Evolutionary conservation across 2,329 filamentous ascomycete genomes (phyloP).

Genomic region (Penicillium sp.): DNA sequence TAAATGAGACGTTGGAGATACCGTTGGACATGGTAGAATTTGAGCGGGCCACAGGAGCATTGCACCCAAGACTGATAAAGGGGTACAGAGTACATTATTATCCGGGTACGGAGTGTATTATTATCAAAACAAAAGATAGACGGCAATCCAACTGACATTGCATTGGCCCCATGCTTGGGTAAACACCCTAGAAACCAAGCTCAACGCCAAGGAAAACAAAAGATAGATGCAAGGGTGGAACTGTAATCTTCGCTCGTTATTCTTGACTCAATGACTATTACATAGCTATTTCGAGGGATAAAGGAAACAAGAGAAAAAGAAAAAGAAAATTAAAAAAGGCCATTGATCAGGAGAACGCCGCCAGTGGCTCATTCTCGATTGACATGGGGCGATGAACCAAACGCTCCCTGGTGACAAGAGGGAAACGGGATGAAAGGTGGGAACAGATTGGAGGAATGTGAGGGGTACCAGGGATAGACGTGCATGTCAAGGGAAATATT

Average conservation of each 20-base stretch:
- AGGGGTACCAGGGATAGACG: slow-evolving; percentile 15
- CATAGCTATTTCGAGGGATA: slow-evolving; percentile 24
- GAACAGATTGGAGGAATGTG: slow-evolving; percentile 10
- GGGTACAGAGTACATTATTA: no score
- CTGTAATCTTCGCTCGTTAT: slow-evolving; percentile 25
- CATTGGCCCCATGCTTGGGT: no score
- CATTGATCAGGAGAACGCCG: slow-evolving; percentile 10
- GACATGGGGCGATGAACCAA: slow-evolving; percentile 7
- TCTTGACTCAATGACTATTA: slow-evolving; percentile 32
- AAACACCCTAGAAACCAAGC: background rate
- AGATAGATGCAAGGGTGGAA: background rate
- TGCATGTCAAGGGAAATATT: slow-evolving; percentile 13
- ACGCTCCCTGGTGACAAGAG: slow-evolving; percentile 4
- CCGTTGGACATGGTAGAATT: no score
- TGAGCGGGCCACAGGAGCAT: no score
- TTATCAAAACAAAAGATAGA: no score
- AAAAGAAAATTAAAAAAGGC: slow-evolving; percentile 14
- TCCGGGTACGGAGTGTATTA: no score
- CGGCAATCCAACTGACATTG: no score
- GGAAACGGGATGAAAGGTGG: slow-evolving; percentile 8
- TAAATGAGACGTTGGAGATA: no score
- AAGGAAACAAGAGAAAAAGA: slow-evolving; percentile 18
- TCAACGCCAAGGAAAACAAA: background rate
- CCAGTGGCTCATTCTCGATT: slow-evolving; percentile 5
- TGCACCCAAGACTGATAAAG: no score